A percentile compares a stretch with the other conserved stretches of the same genome.
These are phyloP conservation scores for Mycosphaerelloides madeirae DNA, from an alignment of 2,329 filamentous ascomycete genomes.

Conservation along the genomic window DNA sequence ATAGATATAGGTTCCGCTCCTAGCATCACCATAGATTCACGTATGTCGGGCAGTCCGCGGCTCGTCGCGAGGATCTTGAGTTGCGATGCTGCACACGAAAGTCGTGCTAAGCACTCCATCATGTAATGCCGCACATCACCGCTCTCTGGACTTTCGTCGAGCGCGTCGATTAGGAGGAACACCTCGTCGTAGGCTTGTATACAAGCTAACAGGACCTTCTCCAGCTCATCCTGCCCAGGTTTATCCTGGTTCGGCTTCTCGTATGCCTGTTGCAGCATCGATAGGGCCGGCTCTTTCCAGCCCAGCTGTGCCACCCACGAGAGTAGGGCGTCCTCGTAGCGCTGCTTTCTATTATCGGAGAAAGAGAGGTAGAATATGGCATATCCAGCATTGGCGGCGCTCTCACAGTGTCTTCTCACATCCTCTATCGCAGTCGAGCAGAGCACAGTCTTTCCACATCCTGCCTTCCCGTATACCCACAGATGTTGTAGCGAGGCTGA, in stretches of 20 bases:
- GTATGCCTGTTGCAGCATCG: constrained; percentile 17
- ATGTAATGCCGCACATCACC: constrained; percentile 15
- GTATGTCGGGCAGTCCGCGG: constrained; percentile 18
- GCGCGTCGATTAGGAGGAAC: constrained; percentile 32
- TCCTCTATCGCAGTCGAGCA: constrained; percentile 23
- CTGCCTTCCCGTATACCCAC: constrained; percentile 22
- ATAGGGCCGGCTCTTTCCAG: constrained; percentile 15
- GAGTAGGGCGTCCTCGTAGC: constrained; percentile 10
- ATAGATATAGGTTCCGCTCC: constrained; percentile 8
- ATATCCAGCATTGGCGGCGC: constrained; percentile 1
- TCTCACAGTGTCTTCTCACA: constrained; percentile 8
- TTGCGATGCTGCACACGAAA: constrained; percentile 12
- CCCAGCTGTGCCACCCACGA: constrained; percentile 21
- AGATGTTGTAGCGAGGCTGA: not conserved
- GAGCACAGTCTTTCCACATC: constrained; percentile 23
- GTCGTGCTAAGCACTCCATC: constrained; percentile 9
- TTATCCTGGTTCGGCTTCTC: constrained; percentile 9
- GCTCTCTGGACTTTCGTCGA: constrained; percentile 32
- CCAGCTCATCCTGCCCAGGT: constrained; percentile 14
- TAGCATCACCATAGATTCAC: constrained; percentile 11
- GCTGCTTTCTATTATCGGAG: constrained; percentile 22
- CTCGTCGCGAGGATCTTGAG: constrained; percentile 22
- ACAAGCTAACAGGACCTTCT: constrained; percentile 17
- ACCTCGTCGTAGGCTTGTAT: constrained; percentile 18
- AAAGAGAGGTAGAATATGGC: constrained; percentile 25